Evolutionary conservation across 768 basidiomycete genomes (phyloP), one percentile per base, ranked within the genome.

Genomic region (Cystofilobasidium capitatum): DNA sequence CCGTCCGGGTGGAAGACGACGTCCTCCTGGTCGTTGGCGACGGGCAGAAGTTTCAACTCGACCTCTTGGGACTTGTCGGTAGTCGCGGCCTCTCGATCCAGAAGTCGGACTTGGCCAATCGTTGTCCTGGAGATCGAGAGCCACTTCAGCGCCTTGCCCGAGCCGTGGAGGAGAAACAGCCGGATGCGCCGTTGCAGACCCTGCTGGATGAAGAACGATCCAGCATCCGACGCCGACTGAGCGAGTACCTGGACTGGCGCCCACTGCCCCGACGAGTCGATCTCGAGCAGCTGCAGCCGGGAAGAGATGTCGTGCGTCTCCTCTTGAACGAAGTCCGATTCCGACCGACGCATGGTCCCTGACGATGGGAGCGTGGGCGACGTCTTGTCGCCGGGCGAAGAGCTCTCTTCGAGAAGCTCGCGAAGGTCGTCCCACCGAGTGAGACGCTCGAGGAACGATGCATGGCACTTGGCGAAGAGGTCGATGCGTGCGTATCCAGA

Each of bases 341-440:
- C 94, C 26, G 91, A 89, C 33, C 91, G 86, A 24, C 93, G 85
- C 91, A 94, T 94, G 22, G 81, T 81, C 66, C 58, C 51, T 6
- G 42, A 33, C 22, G 44, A 45, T 9, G 44, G 45, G 3, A n/a
- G 49, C 40, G 58, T 59, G 14, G 40, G 45, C 42, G 47, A 24
- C 3, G 17, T 57, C 37, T n/a, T 24, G 10, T 40, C 17, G 14
- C 35, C 24, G 60, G 29, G 37, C 22, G 33, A 22, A n/a, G 31
- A 22, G 16, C 44, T n/a, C 62, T 72, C 70, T 65, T 67, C 20
- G 55, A 39, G 58, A 17, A 36, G 49, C 71, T 97, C 92, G 39
- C 91, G 84, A 81, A 89, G 82, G 74, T 92, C 88, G 74, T 97
- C 94, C 92, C 91, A 96, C 65, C 88, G 83, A 73, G 92, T 91